Conservation (phyloP, 169 alveolate species). For the Plasmodium knowlesi region DNA sequence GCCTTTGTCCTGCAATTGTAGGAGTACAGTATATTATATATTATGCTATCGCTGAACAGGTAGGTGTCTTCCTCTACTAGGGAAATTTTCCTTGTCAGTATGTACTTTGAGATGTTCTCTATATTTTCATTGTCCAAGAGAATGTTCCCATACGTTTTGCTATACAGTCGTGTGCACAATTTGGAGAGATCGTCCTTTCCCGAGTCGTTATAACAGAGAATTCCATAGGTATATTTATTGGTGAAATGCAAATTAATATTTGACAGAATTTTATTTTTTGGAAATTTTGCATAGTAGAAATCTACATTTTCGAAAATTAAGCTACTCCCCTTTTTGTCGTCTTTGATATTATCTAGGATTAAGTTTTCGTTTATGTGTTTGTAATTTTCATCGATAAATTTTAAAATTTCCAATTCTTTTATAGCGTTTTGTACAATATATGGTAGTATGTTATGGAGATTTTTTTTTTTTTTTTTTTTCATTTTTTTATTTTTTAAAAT, state of each 20-base stretch:
- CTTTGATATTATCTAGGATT: conserved; percentile 55
- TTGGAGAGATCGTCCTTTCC: conserved; percentile 41
- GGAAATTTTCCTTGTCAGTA: conserved; percentile 63
- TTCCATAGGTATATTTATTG: conserved; percentile 45
- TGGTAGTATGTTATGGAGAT: conserved; percentile 17
- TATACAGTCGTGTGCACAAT: conserved; percentile 39
- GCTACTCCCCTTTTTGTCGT: conserved; percentile 51
- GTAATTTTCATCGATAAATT: conserved; percentile 57
- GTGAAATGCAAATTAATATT: conserved; percentile 46
- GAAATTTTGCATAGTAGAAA: conserved; percentile 63
- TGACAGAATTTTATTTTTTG: conserved; percentile 70
- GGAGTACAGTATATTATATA: conserved; percentile 52
- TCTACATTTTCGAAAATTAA: conserved; percentile 62
- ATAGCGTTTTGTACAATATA: conserved; percentile 53
- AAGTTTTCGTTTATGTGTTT: conserved; percentile 60
- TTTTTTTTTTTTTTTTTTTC: conserved; percentile 31
- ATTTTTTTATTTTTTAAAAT: conserved; percentile 3
- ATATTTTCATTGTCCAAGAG: conserved; percentile 63
- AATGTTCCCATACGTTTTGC: conserved; percentile 43
- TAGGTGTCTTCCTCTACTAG: conserved; percentile 57
- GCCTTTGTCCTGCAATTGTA: conserved; percentile 24
- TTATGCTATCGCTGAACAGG: conserved; percentile 39
- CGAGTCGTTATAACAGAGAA: conserved; percentile 48
- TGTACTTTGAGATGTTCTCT: conserved; percentile 49
- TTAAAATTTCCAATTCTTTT: conserved; percentile 64